Base-by-base conservation (phyloP, 257 asterid species). In the Solanum corneliomulleri region DNA sequence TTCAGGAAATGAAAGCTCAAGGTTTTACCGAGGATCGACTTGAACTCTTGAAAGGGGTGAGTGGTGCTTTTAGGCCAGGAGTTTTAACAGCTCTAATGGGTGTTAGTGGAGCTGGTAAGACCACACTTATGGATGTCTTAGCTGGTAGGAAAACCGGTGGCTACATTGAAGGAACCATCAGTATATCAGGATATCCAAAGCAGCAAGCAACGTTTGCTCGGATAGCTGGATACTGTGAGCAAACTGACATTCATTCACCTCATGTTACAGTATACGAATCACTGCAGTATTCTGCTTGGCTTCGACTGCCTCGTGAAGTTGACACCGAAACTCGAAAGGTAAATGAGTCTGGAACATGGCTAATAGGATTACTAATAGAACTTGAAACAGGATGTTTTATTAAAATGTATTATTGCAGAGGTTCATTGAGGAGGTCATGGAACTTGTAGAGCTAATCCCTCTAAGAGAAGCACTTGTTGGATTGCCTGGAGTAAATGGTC, bases 81-180 rank as follows among this genome's bases (percentile, higher is more conserved):
- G 95, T 95, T 86, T 91, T 95, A 88, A 95, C 98, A 2, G 98
- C 98, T 29, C 88, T 95, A 80, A 95, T 95, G 98, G 98, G 97
- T 4, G 81, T 94, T 13, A 95, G 97, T 86, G 98, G 98, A 80
- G 98, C 98, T 16, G 97, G 97, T 12, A 95, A 95, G 88, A 95
- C 96, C 11, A 95, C 98, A 25, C 88, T 95, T 37, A 93, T 95
- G 98, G 98, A 95, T 74, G 98, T 95, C 31, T 88, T 95, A 78
- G 93, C 98, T 1, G 98, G 98, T 20, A 84, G 98, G 85, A 93
- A 95, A 93, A 95, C 95, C 4, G 95, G 98, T 21, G 96, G 98
- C 62, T 93, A 95, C 81, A 90, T 91, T 39, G 90, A 94, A 3
- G 98, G 98, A 81, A 64, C 91, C 7, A 92, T 95, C 90, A 91